Percentiles rank a stretch among this genome's conserved stretches.
These are phyloP conservation scores for Leccinum subgranulosum DNA, from an alignment of 768 basidiomycete genomes.

Conservation along the genomic window DNA sequence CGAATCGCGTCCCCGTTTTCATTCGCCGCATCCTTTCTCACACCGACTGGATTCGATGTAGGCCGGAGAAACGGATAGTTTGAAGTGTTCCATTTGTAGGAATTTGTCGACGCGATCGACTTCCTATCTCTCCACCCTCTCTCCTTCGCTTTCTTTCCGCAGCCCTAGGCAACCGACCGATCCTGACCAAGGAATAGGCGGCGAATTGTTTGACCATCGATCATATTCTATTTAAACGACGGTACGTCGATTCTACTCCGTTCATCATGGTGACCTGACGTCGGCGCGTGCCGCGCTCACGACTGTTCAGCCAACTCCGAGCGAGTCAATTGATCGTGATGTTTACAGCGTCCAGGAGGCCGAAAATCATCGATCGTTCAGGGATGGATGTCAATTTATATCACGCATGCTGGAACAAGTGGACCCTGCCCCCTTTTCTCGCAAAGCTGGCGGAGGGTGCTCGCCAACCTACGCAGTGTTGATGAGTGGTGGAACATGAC, in stretches of 20 bases:
- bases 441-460: not conserved
- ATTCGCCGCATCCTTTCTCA: not conserved
- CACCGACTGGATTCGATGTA: not conserved
- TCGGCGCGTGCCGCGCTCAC: not conserved
- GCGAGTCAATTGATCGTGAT: not conserved
- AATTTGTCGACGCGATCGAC: not conserved
- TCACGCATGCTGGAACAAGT: not conserved
- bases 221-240: not conserved
- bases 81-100: not conserved
- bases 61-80: not conserved
- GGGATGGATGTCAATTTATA: not conserved
- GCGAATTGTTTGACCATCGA: not conserved
- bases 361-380: not conserved
- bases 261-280: not conserved
- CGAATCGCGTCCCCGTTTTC: not conserved
- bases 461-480: not conserved
- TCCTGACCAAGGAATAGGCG: not conserved
- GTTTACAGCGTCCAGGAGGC: not conserved
- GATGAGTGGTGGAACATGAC: not conserved
- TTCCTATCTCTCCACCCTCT: not conserved
- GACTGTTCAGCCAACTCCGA: not conserved
- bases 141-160: not conserved
- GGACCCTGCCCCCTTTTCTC: not conserved
- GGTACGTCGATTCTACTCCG: not conserved
- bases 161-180: not conserved